A percentile compares a stretch with the other conserved stretches of the same genome.
Evolutionary conservation across 1,284 basidiomycete species (phyloP).

Genomic region (Flammula alnicola): DNA sequence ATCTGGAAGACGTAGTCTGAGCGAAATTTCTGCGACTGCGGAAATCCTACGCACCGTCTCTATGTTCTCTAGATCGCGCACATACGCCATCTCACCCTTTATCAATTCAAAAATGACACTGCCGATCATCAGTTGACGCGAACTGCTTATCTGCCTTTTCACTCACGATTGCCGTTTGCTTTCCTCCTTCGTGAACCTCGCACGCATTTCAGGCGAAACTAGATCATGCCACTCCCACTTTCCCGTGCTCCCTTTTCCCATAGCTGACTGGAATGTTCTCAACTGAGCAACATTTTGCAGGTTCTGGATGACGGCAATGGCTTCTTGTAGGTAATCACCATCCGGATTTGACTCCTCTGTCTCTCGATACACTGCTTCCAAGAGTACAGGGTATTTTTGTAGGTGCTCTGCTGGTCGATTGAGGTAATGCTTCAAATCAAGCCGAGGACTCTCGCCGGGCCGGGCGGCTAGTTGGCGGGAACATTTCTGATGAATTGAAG

Average conservation of each 20-base stretch:
- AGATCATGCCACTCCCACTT: constrained; percentile 91
- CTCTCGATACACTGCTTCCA: constrained; percentile 86
- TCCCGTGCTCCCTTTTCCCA: constrained; percentile 74
- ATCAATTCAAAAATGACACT: constrained; percentile 96
- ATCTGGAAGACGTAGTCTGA: no score
- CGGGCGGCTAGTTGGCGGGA: constrained; percentile 60
- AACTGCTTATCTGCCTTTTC: neutral
- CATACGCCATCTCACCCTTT: constrained; percentile 94
- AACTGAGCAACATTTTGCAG: constrained; percentile 79
- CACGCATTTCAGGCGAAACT: constrained; percentile 68
- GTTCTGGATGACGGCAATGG: constrained; percentile 78
- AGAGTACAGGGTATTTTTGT: constrained; percentile 86
- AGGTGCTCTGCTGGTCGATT: constrained; percentile 88
- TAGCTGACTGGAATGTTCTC: constrained; percentile 85
- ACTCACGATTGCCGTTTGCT: constrained; percentile 87
- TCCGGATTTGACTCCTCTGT: constrained; percentile 83
- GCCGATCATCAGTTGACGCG: constrained; percentile 4
- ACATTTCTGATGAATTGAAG: constrained; percentile 46
- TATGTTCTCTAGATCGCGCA: constrained; percentile 90
- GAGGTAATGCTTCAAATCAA: constrained; percentile 88
- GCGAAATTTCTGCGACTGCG: no score
- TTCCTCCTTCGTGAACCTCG: constrained; percentile 73
- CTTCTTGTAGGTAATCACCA: constrained; percentile 75
- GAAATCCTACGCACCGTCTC: constrained; percentile 71
- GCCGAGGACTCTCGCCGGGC: constrained; percentile 66